phyloP scores from a whole-genome alignment of 1,284 basidiomycete species.

The Tremellales sp. region DNA sequence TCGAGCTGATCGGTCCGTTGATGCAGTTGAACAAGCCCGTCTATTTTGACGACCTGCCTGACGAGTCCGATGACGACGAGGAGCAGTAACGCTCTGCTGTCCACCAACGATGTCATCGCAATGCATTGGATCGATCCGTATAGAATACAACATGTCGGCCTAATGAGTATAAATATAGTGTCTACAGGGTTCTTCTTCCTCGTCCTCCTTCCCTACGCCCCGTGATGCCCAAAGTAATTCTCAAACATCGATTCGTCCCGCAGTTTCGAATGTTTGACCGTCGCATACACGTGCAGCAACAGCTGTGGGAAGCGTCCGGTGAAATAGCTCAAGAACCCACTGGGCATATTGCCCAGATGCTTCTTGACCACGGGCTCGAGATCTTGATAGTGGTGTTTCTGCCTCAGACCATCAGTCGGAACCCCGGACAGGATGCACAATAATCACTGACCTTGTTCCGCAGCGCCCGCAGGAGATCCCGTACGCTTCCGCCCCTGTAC shows the following conservation, averaged over 20 bases:
- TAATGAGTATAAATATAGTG: background rate
- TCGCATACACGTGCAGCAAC: conserved; percentile 86
- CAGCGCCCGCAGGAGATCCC: conserved; percentile 86
- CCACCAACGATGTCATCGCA: background rate
- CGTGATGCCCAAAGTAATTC: conserved; percentile 67
- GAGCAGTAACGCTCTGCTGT: conserved; percentile 3
- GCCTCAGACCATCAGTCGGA: conserved; percentile 8
- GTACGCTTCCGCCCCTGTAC: conserved; percentile 85
- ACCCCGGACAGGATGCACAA: background rate
- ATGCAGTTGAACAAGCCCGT: conserved; percentile 27
- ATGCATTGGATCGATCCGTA: background rate
- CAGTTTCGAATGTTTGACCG: conserved; percentile 63
- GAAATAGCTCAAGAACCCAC: conserved; percentile 89
- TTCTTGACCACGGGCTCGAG: conserved; percentile 83
- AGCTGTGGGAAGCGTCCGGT: conserved; percentile 84
- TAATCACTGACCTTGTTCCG: conserved; percentile 76
- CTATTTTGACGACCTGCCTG: conserved; percentile 19
- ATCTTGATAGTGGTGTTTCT: conserved; percentile 96
- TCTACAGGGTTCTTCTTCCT: conserved; percentile 1
- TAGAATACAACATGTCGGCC: background rate
- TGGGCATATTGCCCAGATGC: conserved; percentile 81
- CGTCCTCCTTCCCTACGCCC: conserved; percentile 4
- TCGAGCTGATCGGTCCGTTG: background rate
- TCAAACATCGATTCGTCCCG: conserved; percentile 79
- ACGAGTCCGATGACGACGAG: conserved; percentile 18